Evolutionary conservation across 164 flowering plant genomes (phyloP).

Genomic region (Vitis cinerea): DNA sequence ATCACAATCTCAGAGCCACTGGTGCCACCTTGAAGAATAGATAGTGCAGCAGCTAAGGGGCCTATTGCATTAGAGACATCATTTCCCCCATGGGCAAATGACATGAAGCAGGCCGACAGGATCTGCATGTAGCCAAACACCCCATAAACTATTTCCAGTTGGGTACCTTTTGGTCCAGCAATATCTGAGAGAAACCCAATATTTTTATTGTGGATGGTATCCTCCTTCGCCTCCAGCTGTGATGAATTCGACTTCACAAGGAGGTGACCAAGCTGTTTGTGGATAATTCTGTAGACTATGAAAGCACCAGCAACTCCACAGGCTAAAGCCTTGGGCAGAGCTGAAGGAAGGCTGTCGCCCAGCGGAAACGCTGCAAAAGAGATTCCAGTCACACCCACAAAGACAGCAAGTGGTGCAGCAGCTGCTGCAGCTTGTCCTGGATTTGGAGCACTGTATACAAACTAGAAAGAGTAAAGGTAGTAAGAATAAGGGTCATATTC

Average conservation of each 20-base stretch:
- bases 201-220: slow-evolving; percentile 23
- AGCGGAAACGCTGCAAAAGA: slow-evolving; percentile 87
- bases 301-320: slow-evolving; percentile 74
- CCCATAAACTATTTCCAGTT: slow-evolving; percentile 87
- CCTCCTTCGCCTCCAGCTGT: slow-evolving; percentile 30
- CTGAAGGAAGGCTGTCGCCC: slow-evolving; percentile 56
- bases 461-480: slow-evolving; percentile 47
- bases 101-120: slow-evolving; percentile 98
- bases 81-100: slow-evolving; percentile 98
- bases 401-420: slow-evolving; percentile 91
- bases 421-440: slow-evolving; percentile 97
- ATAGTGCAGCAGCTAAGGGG: slow-evolving; percentile 88
- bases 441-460: slow-evolving; percentile 96
- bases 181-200: slow-evolving; percentile 76
- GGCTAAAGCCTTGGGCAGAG: slow-evolving; percentile 76
- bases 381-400: slow-evolving; percentile 78
- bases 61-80: slow-evolving; percentile 99
- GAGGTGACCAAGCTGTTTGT: slow-evolving; percentile 85
- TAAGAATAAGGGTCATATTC: slow-evolving; percentile 10
- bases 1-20: slow-evolving; percentile 71
- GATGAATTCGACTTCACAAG: slow-evolving; percentile 44
- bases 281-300: slow-evolving; percentile 57
- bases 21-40: slow-evolving; percentile 80
- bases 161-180: slow-evolving; percentile 93
- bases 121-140: slow-evolving; percentile 99